Percentiles rank a stretch among this genome's conserved stretches.
These are phyloP conservation scores for Boletus vermiculosoides DNA, from an alignment of 768 basidiomycete species.

Conservation along the genomic window DNA sequence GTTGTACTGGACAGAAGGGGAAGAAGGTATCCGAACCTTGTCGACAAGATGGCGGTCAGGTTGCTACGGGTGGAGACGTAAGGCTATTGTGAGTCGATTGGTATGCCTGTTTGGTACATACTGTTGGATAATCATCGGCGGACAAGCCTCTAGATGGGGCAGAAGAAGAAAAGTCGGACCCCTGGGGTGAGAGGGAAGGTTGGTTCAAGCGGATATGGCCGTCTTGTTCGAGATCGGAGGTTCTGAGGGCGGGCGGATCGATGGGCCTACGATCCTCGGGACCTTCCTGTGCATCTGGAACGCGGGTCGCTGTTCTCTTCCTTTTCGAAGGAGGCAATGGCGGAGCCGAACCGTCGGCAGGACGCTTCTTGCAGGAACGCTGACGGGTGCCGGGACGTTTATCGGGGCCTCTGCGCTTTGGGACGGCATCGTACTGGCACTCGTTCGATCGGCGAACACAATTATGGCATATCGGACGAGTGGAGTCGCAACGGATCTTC, in stretches of 20 bases:
- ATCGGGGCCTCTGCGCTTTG: conserved; percentile 83
- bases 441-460: conserved; percentile 74
- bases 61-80: conserved; percentile 22
- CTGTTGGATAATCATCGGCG: conserved; percentile 26
- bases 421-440: conserved; percentile 77
- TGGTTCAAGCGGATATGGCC: conserved; percentile 25
- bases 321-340: conserved; percentile 52
- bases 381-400: conserved; percentile 83
- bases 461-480: conserved; percentile 77
- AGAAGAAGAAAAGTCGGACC: conserved; percentile 31
- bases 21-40: conserved; percentile 28
- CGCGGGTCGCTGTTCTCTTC: conserved; percentile 40
- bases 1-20: conserved; percentile 33
- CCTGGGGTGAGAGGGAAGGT: conserved; percentile 34
- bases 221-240: conserved; percentile 29
- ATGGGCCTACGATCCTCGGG: conserved; percentile 28
- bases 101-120: conserved; percentile 14
- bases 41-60: conserved; percentile 26
- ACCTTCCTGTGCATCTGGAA: conserved; percentile 34
- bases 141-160: conserved; percentile 27
- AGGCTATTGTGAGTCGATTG: not conserved
- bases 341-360: conserved; percentile 52
- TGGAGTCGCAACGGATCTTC: conserved; percentile 86
- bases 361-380: conserved; percentile 81
- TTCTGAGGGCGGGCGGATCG: conserved; percentile 27